Conservation (phyloP, 768 basidiomycete species). For the Suillus weaverae region DNA sequence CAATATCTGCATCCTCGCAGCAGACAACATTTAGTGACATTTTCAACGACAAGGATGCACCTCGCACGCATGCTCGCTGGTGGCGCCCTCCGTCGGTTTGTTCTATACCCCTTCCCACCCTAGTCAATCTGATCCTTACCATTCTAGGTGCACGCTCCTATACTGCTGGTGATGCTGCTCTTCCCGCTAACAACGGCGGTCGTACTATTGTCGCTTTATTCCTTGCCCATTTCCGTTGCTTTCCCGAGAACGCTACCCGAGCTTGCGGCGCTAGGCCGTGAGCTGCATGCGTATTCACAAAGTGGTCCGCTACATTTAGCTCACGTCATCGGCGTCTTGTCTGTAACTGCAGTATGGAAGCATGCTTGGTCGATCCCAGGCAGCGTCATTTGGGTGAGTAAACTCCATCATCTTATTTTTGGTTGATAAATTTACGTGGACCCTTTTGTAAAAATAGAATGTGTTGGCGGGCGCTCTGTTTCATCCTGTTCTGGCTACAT, state of each 20-base stretch:
- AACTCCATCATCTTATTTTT: constrained; percentile 8
- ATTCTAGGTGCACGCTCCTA: constrained; percentile 52
- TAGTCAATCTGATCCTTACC: constrained; percentile 13
- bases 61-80: constrained; percentile 28
- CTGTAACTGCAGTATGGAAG: constrained; percentile 88
- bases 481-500: constrained; percentile 76
- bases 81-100: constrained; percentile 38
- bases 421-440: constrained; percentile 15
- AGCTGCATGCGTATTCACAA: constrained; percentile 77
- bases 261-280: constrained; percentile 70
- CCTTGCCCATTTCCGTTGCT: constrained; percentile 69
- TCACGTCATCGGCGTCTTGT: constrained; percentile 83
- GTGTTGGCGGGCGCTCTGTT: constrained; percentile 87
- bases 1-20: constrained; percentile 53
- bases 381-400: constrained; percentile 83
- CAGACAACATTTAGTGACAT: constrained; percentile 46
- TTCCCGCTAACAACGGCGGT: constrained; percentile 67
- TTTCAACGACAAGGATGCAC: constrained; percentile 39
- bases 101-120: constrained; percentile 12
- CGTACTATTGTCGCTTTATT: constrained; percentile 44
- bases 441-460: constrained; percentile 52
- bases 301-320: constrained; percentile 60
- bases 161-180: constrained; percentile 68
- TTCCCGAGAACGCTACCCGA: constrained; percentile 80
- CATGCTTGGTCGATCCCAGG: constrained; percentile 98